phyloP scores from a whole-genome alignment of 2,329 filamentous ascomycete species.

The Talaromyces marneffei region DNA sequence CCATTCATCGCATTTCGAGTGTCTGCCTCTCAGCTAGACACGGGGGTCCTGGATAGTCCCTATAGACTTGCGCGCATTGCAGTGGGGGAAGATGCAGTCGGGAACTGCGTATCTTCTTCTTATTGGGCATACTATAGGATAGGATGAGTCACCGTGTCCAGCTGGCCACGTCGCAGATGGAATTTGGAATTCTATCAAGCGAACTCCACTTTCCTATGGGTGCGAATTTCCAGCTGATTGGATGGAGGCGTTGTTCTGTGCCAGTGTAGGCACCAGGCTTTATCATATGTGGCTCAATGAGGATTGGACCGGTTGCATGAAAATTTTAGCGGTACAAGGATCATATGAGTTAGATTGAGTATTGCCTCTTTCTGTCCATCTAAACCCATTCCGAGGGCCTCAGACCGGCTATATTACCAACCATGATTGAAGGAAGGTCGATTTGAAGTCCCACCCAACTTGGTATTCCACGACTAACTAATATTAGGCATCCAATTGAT shows the following conservation, averaged over 20 bases:
- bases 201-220: not conserved
- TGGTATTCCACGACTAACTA: no score
- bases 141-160: not conserved
- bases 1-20: not conserved
- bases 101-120: not conserved
- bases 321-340: not conserved
- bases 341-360: not conserved
- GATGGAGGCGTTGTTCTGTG: not conserved
- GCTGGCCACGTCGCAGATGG: not conserved
- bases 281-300: not conserved
- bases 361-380: not conserved
- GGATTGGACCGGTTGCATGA: not conserved
- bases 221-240: not conserved
- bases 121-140: not conserved
- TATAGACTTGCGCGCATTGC: not conserved
- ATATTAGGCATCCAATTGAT: no score
- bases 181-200: not conserved
- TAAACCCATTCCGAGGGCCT: not conserved
- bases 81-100: not conserved
- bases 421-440: not conserved
- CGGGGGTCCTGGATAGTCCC: not conserved
- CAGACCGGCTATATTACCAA: not conserved
- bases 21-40: not conserved
- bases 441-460: not conserved
- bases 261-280: not conserved